Evolutionary conservation across 2,329 filamentous ascomycete genomes (phyloP).

Genomic region (Zymoseptoria tritici): DNA sequence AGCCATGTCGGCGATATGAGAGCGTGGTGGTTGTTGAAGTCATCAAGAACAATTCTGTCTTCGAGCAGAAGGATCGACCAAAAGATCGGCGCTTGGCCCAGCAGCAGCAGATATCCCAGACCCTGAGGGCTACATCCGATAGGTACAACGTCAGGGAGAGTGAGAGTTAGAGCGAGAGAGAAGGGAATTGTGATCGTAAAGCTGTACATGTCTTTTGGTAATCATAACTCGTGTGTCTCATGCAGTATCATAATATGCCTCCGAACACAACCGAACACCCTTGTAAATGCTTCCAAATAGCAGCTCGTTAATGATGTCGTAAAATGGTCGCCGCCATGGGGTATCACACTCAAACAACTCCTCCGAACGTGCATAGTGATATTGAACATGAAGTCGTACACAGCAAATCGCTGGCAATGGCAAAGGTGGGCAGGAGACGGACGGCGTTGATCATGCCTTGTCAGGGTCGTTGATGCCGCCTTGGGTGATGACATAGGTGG

Average conservation of each 20-base stretch:
- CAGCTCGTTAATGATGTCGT: neutral
- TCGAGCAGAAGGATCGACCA: neutral
- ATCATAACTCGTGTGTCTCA: neutral
- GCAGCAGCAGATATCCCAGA: neutral
- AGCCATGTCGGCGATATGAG: constrained; percentile 1
- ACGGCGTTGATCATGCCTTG: constrained; percentile 39
- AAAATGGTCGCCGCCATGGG: neutral
- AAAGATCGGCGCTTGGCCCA: neutral
- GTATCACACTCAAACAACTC: neutral
- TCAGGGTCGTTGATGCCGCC: constrained; percentile 63
- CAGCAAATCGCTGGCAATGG: neutral
- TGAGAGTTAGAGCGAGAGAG: neutral
- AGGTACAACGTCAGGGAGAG: neutral
- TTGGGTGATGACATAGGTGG: constrained; percentile 62
- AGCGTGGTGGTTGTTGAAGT: neutral
- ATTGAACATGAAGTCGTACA: neutral
- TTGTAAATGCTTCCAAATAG: neutral
- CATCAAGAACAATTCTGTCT: neutral
- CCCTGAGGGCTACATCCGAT: neutral
- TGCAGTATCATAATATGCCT: neutral
- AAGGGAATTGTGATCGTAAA: neutral
- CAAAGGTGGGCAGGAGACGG: neutral
- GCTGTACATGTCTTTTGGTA: neutral
- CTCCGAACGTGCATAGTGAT: neutral
- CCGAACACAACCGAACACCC: neutral